Conservation (phyloP, 257 asterid genomes). For the Solanum infundibuliforme region DNA sequence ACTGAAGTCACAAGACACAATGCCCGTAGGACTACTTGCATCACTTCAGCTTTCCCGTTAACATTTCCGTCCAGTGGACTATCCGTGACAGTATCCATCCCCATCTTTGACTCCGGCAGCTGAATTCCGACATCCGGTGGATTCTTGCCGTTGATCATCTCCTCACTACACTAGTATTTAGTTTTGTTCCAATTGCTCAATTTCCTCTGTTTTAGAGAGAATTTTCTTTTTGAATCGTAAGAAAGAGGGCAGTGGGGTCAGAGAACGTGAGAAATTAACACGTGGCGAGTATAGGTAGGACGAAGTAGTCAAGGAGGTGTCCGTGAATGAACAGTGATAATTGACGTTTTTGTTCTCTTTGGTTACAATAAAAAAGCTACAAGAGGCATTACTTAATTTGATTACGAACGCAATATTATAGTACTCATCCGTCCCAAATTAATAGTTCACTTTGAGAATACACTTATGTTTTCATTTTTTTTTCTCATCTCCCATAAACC, state of each 20-base stretch:
- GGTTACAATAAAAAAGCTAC: not conserved
- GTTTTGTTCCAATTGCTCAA: not conserved
- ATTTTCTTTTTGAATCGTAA: not conserved
- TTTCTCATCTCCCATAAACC: not conserved
- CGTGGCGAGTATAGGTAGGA: not conserved
- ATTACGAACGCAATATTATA: not conserved
- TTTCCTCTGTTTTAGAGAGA: not conserved
- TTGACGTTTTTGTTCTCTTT: not conserved
- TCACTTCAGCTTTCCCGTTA: slow-evolving; percentile 30
- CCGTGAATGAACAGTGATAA: not conserved
- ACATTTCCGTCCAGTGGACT: slow-evolving; percentile 16
- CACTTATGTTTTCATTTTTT: not conserved
- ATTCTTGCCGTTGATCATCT: slow-evolving; percentile 28
- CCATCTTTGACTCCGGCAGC: slow-evolving; percentile 33
- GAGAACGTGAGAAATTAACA: not conserved
- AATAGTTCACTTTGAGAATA: too few species aligned
- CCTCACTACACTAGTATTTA: not conserved
- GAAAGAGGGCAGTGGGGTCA: not conserved
- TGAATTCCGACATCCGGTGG: slow-evolving; percentile 40
- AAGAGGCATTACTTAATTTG: not conserved
- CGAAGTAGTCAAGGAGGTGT: not conserved
- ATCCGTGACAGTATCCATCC: slow-evolving; percentile 19
- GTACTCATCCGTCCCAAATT: not conserved
- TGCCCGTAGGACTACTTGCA: slow-evolving; percentile 34
- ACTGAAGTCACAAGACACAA: slow-evolving; percentile 48